These are phyloP conservation scores for Aspergillus aculeatinus DNA, from an alignment of 2,329 filamentous ascomycete species.

Conservation along the genomic window DNA sequence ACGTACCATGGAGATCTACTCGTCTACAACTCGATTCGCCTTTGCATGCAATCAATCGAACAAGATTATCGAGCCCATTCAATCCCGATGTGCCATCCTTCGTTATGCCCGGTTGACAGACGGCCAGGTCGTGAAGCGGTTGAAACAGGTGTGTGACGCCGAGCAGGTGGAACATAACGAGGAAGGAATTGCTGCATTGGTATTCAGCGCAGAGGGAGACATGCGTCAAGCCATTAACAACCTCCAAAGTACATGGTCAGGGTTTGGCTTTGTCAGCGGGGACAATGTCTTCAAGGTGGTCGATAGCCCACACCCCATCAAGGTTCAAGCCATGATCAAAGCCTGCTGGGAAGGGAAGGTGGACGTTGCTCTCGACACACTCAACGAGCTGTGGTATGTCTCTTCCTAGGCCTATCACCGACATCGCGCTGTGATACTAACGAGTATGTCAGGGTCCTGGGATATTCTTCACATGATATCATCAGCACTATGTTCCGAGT, in stretches of 20 bases:
- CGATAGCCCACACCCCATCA: slow-evolving; percentile 94
- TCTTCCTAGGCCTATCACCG: neutral
- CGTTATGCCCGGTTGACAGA: slow-evolving; percentile 92
- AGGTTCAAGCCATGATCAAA: slow-evolving; percentile 98
- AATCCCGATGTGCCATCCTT: slow-evolving; percentile 93
- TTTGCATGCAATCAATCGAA: slow-evolving; percentile 99
- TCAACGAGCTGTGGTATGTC: slow-evolving; percentile 81
- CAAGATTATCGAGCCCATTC: slow-evolving; percentile 98
- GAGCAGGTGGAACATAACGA: slow-evolving; percentile 90
- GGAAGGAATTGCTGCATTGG: slow-evolving; percentile 89
- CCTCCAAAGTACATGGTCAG: slow-evolving; percentile 85
- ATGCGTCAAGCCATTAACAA: slow-evolving; percentile 99
- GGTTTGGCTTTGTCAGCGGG: slow-evolving; percentile 94
- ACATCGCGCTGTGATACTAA: neutral
- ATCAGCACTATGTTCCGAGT: slow-evolving; percentile 99
- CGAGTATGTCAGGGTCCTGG: slow-evolving; percentile 59
- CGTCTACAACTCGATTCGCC: slow-evolving; percentile 90
- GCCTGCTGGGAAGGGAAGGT: slow-evolving; percentile 91
- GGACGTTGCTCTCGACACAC: slow-evolving; percentile 77
- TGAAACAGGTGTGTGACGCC: slow-evolving; percentile 89
- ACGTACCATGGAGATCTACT: slow-evolving; percentile 98
- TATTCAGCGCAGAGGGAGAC: slow-evolving; percentile 96
- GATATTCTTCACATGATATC: slow-evolving; percentile 98
- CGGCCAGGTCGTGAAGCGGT: slow-evolving; percentile 82
- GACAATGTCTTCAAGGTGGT: slow-evolving; percentile 99